Percentiles rank a stretch among this genome's conserved stretches.
Evolutionary conservation across 495 filamentous ascomycete genomes (phyloP).

Genomic region (Hyaloscypha variabilis): DNA sequence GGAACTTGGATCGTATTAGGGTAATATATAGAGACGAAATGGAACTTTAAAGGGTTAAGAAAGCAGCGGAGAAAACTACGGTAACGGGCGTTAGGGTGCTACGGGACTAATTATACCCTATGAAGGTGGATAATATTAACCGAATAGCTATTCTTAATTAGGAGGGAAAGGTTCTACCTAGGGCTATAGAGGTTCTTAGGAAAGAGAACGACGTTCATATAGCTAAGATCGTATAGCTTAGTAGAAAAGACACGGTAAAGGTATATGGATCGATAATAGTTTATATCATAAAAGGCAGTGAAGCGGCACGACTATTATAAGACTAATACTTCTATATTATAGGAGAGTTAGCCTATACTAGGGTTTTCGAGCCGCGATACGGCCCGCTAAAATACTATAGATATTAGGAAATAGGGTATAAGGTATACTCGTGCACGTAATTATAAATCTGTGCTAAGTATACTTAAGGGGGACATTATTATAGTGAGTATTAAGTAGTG

Average conservation of each 20-base stretch:
- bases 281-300: slow-evolving; percentile 37
- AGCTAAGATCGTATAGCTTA: slow-evolving; percentile 35
- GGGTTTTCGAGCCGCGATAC: slow-evolving; percentile 34
- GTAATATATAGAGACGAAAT: slow-evolving; percentile 35
- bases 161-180: slow-evolving; percentile 14
- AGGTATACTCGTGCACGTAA: slow-evolving; percentile 33
- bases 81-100: slow-evolving; percentile 33
- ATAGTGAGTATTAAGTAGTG: slow-evolving; percentile 29
- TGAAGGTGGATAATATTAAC: slow-evolving; percentile 41
- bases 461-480: slow-evolving; percentile 31
- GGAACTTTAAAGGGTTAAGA: slow-evolving; percentile 35
- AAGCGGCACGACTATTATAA: slow-evolving; percentile 22
- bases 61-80: slow-evolving; percentile 20
- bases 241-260: slow-evolving; percentile 35
- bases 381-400: slow-evolving; percentile 28
- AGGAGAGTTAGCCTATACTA: slow-evolving; percentile 36
- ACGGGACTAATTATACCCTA: slow-evolving; percentile 37
- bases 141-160: slow-evolving; percentile 35
- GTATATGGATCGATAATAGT: slow-evolving; percentile 40
- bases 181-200: slow-evolving; percentile 17
- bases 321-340: slow-evolving; percentile 23
- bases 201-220: slow-evolving; percentile 24
- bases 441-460: slow-evolving; percentile 36
- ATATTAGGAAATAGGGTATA: slow-evolving; percentile 15
- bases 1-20: slow-evolving; percentile 33